phyloP scores from a whole-genome alignment of 495 filamentous ascomycete genomes.

The Margaritispora aquatica region DNA sequence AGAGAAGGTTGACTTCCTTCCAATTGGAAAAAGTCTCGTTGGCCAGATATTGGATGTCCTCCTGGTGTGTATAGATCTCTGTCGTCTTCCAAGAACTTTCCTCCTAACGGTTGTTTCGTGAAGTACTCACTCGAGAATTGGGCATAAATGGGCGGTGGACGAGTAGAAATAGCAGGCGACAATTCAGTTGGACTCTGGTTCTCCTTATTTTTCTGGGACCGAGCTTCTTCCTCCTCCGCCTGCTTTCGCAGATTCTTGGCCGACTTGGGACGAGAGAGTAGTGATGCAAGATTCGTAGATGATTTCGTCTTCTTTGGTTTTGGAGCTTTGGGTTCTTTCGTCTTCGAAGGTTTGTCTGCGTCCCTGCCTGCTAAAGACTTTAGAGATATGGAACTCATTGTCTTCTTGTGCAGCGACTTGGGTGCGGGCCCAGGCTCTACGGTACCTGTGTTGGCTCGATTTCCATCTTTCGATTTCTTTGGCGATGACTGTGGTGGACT shows the following conservation, averaged over 20 bases:
- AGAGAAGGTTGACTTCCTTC: constrained; percentile 48
- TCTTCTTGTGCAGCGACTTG: constrained; percentile 51
- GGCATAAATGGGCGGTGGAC: constrained; percentile 70
- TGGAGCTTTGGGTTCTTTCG: constrained; percentile 39
- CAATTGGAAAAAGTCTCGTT: constrained; percentile 56
- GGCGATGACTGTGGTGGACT: constrained; percentile 31
- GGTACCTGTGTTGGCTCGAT: constrained; percentile 16
- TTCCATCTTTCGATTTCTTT: constrained; percentile 32
- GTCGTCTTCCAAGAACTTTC: constrained; percentile 48
- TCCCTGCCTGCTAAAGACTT: constrained; percentile 52
- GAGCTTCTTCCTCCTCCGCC: constrained; percentile 31
- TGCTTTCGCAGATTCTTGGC: constrained; percentile 46
- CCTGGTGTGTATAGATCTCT: constrained; percentile 39
- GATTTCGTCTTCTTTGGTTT: constrained; percentile 83
- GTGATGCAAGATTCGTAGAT: constrained; percentile 64
- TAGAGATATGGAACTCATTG: constrained; percentile 60
- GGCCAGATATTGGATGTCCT: constrained; percentile 57
- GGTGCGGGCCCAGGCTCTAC: constrained; percentile 21
- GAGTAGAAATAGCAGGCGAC: constrained; percentile 35
- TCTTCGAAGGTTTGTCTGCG: constrained; percentile 43
- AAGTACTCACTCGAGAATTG: constrained; percentile 50
- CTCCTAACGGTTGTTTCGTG: constrained; percentile 38
- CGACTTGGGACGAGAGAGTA: constrained; percentile 55
- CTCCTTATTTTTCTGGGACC: constrained; percentile 65
- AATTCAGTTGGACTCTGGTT: constrained; percentile 58